Percentiles rank a stretch among this genome's conserved stretches.
Conservation (phyloP, 1,139 yeast species). For the Citeromyces siamensis region DNA sequence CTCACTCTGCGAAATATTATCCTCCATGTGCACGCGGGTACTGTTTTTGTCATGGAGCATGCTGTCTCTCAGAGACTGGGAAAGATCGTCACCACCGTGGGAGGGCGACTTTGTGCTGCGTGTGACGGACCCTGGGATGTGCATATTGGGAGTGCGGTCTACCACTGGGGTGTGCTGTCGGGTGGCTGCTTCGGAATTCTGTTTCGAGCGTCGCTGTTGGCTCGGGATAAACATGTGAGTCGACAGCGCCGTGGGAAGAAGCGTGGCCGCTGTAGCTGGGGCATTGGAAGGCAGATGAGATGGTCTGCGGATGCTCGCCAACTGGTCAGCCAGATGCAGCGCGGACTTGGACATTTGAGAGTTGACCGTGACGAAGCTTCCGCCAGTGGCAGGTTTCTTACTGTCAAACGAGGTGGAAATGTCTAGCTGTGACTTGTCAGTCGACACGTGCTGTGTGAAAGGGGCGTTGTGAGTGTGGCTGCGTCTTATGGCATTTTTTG, state of each 20-base stretch:
- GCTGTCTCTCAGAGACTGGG: no score
- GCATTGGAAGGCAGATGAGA: constrained; percentile 27
- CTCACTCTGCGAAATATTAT: no score
- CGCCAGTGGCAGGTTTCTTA: constrained; percentile 4
- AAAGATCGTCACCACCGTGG: no score
- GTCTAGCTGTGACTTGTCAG: constrained; percentile 4
- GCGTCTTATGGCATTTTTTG: constrained; percentile 6
- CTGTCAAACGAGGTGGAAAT: constrained; percentile 10
- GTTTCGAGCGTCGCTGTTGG: no score
- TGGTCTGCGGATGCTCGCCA: constrained; percentile 17
- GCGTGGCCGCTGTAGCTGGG: constrained; percentile 36
- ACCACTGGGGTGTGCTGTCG: no score
- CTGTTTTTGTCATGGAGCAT: no score
- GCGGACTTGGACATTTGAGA: constrained; percentile 22
- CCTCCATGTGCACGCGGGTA: no score
- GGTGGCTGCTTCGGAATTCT: background rate
- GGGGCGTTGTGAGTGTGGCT: background rate
- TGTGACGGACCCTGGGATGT: no score
- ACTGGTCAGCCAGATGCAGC: constrained; percentile 21
- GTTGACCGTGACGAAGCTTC: constrained; percentile 11
- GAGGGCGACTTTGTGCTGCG: constrained; percentile 7
- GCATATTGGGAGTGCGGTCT: no score
- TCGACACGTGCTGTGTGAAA: constrained; percentile 5
- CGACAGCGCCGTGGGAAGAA: constrained; percentile 37
- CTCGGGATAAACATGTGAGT: constrained; percentile 44